These are phyloP conservation scores for Pluteus cervinus DNA, from an alignment of 768 basidiomycete genomes.

Conservation along the genomic window DNA sequence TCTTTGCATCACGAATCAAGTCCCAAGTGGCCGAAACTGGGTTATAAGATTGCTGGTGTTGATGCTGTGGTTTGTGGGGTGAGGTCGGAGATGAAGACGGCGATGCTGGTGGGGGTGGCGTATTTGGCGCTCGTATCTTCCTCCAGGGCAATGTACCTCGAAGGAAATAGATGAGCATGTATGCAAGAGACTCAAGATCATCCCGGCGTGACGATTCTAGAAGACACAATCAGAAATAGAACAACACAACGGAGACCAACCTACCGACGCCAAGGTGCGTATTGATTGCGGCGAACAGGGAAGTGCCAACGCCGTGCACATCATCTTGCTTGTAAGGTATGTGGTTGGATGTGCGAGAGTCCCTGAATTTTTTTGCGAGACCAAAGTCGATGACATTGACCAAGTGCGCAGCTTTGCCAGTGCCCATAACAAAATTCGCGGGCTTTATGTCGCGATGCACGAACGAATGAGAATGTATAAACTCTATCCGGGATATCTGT, in stretches of 20 bases:
- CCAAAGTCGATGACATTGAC: slow-evolving; percentile 95
- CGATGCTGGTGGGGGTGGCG: slow-evolving; percentile 20
- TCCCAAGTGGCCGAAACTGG: slow-evolving; percentile 71
- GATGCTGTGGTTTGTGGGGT: slow-evolving; percentile 17
- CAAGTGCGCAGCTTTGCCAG: slow-evolving; percentile 42
- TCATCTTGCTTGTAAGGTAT: slow-evolving; percentile 69
- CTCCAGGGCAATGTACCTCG: slow-evolving; percentile 77
- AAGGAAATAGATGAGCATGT: slow-evolving; percentile 80
- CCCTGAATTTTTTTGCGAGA: slow-evolving; percentile 74
- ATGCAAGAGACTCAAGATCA: slow-evolving; percentile 74
- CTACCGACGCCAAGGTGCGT: slow-evolving; percentile 72
- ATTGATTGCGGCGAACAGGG: slow-evolving; percentile 68
- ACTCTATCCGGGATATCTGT: slow-evolving; percentile 92
- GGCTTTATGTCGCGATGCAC: slow-evolving; percentile 98
- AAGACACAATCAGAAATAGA: slow-evolving; percentile 9
- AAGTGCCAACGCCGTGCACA: slow-evolving; percentile 77
- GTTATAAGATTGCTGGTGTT: slow-evolving; percentile 30
- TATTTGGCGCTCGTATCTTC: slow-evolving; percentile 52
- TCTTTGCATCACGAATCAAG: slow-evolving; percentile 67
- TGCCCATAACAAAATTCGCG: slow-evolving; percentile 98
- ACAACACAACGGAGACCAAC: slow-evolving; percentile 16
- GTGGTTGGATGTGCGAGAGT: slow-evolving; percentile 56
- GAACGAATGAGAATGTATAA: slow-evolving; percentile 91
- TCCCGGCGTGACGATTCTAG: slow-evolving; percentile 72
- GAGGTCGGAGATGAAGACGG: slow-evolving; percentile 13